Conservation (phyloP, 352 stramenopile species). For the Thalassiosira oceanica region DNA sequence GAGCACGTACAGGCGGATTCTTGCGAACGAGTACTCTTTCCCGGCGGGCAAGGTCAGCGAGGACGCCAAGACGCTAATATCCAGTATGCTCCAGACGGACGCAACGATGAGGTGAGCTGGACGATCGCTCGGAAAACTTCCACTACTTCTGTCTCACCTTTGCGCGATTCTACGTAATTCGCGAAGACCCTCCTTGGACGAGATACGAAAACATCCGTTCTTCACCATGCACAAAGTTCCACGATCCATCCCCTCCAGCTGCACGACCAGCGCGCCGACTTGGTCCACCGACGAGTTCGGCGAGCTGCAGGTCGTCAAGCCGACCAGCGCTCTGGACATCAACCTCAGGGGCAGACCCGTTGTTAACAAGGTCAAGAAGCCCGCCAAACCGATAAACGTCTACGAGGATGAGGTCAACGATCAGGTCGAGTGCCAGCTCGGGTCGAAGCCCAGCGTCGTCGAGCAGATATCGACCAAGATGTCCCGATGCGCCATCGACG, state of each 20-base stretch:
- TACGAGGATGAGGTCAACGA: conserved; percentile 51
- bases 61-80: conserved; percentile 80
- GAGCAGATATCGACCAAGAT: conserved; percentile 37
- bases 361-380: conserved; percentile 4
- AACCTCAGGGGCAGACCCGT: neutral
- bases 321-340: conserved; percentile 46
- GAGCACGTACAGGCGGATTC: conserved; percentile 96
- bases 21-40: conserved; percentile 94
- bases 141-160: conserved; percentile 7
- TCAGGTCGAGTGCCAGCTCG: conserved; percentile 28
- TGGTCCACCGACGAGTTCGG: conserved; percentile 61
- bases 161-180: too few species aligned
- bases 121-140: conserved; percentile 1
- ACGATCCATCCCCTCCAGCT: conserved; percentile 56
- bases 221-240: conserved; percentile 62
- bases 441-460: conserved; percentile 11
- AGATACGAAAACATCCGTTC: conserved; percentile 61
- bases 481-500: conserved; percentile 40
- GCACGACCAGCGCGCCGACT: conserved; percentile 57
- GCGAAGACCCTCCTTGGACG: conserved; percentile 59
- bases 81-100: conserved; percentile 81
- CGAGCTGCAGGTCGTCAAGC: conserved; percentile 44
- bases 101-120: conserved; percentile 65
- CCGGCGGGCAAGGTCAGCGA: conserved; percentile 87
- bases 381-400: conserved; percentile 45